These are phyloP conservation scores for Thermoascus crustaceus DNA, from an alignment of 2,329 filamentous ascomycete species.

Conservation along the genomic window DNA sequence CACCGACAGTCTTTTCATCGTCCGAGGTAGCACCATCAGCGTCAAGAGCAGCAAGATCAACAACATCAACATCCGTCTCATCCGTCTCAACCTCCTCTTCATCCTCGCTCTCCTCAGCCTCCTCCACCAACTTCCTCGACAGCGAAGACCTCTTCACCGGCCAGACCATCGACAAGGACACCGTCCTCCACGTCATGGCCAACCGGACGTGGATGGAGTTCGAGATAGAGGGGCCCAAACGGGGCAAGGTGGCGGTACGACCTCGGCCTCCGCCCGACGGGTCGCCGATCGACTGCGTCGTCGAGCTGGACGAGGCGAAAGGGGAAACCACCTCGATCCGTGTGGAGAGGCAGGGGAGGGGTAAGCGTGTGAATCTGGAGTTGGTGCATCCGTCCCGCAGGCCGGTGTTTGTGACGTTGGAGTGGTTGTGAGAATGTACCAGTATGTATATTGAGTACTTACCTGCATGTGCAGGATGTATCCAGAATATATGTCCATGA, in stretches of 20 bases:
- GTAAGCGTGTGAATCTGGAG: constrained; percentile 1
- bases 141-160: constrained; percentile 1
- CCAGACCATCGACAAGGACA: constrained; percentile 2
- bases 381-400: not conserved
- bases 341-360: not conserved
- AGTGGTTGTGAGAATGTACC: not conserved
- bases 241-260: not conserved
- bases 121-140: not conserved
- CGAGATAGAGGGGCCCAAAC: constrained; percentile 2
- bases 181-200: not conserved
- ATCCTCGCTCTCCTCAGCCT: not conserved
- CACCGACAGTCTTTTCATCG: too few relatives aligned
- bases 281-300: not conserved
- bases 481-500: too few relatives aligned
- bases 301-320: not conserved
- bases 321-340: not conserved
- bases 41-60: not conserved
- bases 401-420: not conserved
- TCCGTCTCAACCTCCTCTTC: not conserved
- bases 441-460: too few relatives aligned
- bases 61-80: not conserved
- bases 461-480: too few relatives aligned
- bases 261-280: not conserved
- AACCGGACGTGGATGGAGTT: constrained; percentile 2
- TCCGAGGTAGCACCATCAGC: too few relatives aligned